phyloP scores from a whole-genome alignment of 441 rosid genomes.

The Euphorbia neoarborescens region DNA sequence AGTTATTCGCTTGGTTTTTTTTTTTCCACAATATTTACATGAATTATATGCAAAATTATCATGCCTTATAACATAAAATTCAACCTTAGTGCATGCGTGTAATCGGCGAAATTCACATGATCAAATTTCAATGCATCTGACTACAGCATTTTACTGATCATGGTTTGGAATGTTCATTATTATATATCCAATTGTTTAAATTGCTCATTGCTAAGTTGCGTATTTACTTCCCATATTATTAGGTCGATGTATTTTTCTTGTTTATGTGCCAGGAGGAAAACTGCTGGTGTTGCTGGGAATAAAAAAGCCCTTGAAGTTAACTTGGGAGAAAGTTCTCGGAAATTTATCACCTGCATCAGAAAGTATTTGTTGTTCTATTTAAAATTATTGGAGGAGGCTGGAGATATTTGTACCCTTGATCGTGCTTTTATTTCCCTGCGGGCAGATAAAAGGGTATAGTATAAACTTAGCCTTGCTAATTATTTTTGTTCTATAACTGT shows the following conservation, averaged over 20 bases:
- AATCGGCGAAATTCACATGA: not conserved
- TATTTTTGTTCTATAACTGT: conserved; percentile 11
- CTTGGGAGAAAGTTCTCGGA: conserved; percentile 93
- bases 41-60: conserved; percentile 1
- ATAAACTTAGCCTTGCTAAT: conserved; percentile 25
- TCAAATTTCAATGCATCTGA: not conserved
- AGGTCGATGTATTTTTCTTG: not conserved
- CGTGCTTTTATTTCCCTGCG: conserved; percentile 78
- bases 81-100: not conserved
- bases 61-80: not conserved
- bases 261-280: conserved; percentile 59
- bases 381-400: conserved; percentile 83
- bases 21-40: not conserved
- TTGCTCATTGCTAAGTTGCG: not conserved
- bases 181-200: not conserved
- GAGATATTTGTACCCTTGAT: conserved; percentile 75
- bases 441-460: conserved; percentile 86
- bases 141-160: not conserved
- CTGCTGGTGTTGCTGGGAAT: conserved; percentile 72
- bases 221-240: not conserved
- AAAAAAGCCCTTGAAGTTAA: conserved; percentile 87
- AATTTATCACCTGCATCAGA: conserved; percentile 91
- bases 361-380: conserved; percentile 82
- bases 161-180: not conserved
- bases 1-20: not conserved